Conservation (phyloP, 164 flowering plant species). For the Akebia trifoliata region DNA sequence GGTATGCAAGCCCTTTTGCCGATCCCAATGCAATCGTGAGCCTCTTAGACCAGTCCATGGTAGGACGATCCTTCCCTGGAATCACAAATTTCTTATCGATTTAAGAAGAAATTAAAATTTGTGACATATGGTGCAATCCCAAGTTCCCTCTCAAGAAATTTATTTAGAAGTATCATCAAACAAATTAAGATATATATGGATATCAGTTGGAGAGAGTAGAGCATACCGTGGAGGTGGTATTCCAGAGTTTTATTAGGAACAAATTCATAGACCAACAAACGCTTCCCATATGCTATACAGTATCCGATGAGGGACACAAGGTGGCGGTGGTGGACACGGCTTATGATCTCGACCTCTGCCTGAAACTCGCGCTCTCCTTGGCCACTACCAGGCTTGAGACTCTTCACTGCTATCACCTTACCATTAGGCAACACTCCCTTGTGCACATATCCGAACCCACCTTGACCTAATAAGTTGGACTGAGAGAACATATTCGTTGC, state of each 20-base stretch:
- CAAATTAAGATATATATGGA: too few species aligned
- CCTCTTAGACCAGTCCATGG: too few species aligned
- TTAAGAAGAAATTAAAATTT: too few species aligned
- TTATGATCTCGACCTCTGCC: conserved; percentile 94
- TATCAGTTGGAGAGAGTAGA: too few species aligned
- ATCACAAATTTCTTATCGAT: too few species aligned
- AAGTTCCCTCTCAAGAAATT: too few species aligned
- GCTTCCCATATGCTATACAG: conserved; percentile 51
- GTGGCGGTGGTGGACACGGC: conserved; percentile 87
- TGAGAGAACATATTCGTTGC: conserved; percentile 68
- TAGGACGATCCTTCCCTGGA: too few species aligned
- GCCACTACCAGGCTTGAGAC: conserved; percentile 70
- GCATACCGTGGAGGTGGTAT: conserved; percentile 73
- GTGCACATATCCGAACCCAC: conserved; percentile 85
- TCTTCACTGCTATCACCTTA: conserved; percentile 79
- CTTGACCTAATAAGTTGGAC: conserved; percentile 66
- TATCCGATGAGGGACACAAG: conserved; percentile 83
- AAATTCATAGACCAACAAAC: conserved; percentile 80
- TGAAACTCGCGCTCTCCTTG: conserved; percentile 86
- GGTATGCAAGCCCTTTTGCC: too few species aligned
- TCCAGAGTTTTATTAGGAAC: conserved; percentile 73
- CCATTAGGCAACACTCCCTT: conserved; percentile 82
- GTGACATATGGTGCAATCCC: too few species aligned
- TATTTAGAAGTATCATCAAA: too few species aligned
- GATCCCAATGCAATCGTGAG: too few species aligned